Conservation (phyloP, 352 stramenopile genomes). For the Phytophthora hibernalis region DNA sequence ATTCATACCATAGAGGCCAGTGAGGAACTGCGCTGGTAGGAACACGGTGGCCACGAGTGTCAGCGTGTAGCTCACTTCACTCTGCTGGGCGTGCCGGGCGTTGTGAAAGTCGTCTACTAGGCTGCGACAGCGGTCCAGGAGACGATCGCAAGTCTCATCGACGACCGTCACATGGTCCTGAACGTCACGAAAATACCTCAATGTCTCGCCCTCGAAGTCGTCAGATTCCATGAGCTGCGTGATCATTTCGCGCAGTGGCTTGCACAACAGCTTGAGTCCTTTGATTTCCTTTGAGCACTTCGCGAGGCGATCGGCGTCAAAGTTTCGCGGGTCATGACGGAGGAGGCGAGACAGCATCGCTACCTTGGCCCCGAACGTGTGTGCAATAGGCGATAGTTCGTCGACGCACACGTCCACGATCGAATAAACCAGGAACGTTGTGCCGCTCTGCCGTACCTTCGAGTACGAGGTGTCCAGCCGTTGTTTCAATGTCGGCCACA, state of each 20-base stretch:
- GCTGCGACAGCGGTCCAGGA: slow-evolving; percentile 71
- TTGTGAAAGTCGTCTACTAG: slow-evolving; percentile 79
- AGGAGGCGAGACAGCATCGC: slow-evolving; percentile 74
- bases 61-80: slow-evolving; percentile 82
- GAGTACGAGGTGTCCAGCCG: slow-evolving; percentile 83
- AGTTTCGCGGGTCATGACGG: slow-evolving; percentile 57
- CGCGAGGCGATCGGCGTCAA: slow-evolving; percentile 66
- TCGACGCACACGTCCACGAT: slow-evolving; percentile 88
- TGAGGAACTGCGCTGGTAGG: slow-evolving; percentile 87
- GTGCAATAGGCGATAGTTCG: slow-evolving; percentile 77
- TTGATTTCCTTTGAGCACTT: slow-evolving; percentile 77
- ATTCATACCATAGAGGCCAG: slow-evolving; percentile 92
- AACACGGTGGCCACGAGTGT: slow-evolving; percentile 86
- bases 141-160: slow-evolving; percentile 81
- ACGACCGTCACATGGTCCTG: slow-evolving; percentile 87
- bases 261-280: slow-evolving; percentile 76
- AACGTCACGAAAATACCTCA: slow-evolving; percentile 85
- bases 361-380: slow-evolving; percentile 78
- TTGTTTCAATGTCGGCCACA: slow-evolving; percentile 69
- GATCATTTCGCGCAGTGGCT: slow-evolving; percentile 76
- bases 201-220: slow-evolving; percentile 74
- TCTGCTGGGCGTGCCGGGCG: slow-evolving; percentile 66
- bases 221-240: slow-evolving; percentile 74
- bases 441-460: slow-evolving; percentile 80
- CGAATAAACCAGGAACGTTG: slow-evolving; percentile 76